Base-by-base conservation (phyloP, 306 rosid species). In the Lotus japonicus region DNA sequence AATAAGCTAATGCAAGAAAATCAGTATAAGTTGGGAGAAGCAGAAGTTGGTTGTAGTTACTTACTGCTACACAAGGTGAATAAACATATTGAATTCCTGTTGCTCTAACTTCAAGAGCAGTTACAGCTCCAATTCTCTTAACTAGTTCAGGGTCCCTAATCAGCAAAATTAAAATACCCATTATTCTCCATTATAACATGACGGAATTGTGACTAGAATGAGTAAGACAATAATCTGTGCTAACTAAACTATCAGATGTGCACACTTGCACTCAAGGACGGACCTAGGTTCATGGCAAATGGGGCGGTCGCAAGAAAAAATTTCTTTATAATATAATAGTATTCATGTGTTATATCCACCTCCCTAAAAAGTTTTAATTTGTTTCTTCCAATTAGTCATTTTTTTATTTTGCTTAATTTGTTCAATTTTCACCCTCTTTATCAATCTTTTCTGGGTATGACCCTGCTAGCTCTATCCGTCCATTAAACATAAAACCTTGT, bases 81-180 rank as follows among this genome's bases (percentile, higher is more conserved):
- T 67, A 83, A 43, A 6, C 61, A 49, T 83, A 83, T 15, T 65
- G 87, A 57, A 83, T 83, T 55, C 86, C 86, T 19, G 86, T 82
- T 23, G 84, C 86, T 70, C 81, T 79, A 66, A 75, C 79, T 82
- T 83, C 87, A 75, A 79, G 87, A 2, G 87, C 87, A 16, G 87
- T 83, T 17, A 81, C 87, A 5, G 71, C 81, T 23, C 87, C 87
- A 58, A 83, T 83, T 68, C 59, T 83, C 76, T 79, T 79, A n/a
- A 76, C 71, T 17, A 83, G 77, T 43, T 75, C 77, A 50, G 87
- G 82, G 11, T 83, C 87, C 81, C 87, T 83, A 71, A 3, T 43
- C 26, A 62, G 11, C 14, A 77, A 39, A 49, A 57, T 36, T 10
- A 17, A 54, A 63, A 4, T 21, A 53, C 21, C 36, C 12, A 44